Percentiles rank a stretch among this genome's conserved stretches.
phyloP scores from a whole-genome alignment of 106 monocot species.

The Dioscorea alata region DNA sequence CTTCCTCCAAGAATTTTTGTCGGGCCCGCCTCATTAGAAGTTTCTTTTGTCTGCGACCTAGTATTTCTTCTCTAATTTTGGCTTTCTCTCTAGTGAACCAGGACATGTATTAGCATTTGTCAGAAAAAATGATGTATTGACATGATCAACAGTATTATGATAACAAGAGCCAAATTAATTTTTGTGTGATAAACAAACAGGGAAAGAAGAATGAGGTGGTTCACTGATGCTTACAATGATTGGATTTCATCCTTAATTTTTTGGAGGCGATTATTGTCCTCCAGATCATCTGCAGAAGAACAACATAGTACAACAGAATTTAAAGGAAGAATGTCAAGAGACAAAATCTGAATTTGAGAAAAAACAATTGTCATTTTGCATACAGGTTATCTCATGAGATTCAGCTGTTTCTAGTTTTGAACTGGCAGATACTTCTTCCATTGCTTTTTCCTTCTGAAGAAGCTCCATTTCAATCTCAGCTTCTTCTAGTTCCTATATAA shows the following conservation, averaged over 20 bases:
- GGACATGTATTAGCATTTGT: neutral
- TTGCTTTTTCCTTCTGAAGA: constrained; percentile 75
- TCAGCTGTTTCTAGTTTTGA: constrained; percentile 18
- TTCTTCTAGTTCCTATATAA: constrained; percentile 82
- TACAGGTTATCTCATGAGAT: constrained; percentile 28
- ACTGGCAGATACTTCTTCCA: constrained; percentile 32
- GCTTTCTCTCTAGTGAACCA: constrained; percentile 60
- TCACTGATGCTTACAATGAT: constrained; percentile 56
- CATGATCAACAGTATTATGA: neutral
- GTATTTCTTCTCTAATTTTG: constrained; percentile 86
- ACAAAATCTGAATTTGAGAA: constrained; percentile 4
- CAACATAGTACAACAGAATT: neutral
- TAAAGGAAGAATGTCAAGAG: neutral
- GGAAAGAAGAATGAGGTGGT: neutral
- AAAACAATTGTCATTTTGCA: constrained; percentile 1
- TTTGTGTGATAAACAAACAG: too few species aligned
- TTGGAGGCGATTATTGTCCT: constrained; percentile 47
- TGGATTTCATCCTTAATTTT: constrained; percentile 71
- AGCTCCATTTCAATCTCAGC: constrained; percentile 90
- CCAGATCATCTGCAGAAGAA: constrained; percentile 30
- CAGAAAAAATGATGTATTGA: neutral
- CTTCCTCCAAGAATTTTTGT: constrained; percentile 74
- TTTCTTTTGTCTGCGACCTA: constrained; percentile 65
- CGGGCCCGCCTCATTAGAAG: constrained; percentile 57
- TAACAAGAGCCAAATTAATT: neutral